Evolutionary conservation across 2,329 filamentous ascomycete genomes (phyloP), one percentile per base, ranked within the genome.

Genomic region (Talaromyces rugulosus): DNA sequence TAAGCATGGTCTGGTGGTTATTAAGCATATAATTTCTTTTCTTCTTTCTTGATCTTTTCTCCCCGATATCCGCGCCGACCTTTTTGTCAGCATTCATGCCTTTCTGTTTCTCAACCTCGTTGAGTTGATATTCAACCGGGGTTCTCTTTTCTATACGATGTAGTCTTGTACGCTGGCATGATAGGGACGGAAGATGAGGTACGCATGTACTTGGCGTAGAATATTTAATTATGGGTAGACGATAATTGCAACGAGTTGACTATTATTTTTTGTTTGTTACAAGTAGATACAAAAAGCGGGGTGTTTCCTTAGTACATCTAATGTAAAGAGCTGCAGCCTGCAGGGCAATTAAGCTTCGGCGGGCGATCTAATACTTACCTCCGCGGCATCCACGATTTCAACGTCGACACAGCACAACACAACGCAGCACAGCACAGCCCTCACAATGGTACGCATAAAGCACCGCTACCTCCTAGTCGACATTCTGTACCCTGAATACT

Each of bases 401-500:
- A 18, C 12, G 11, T 31, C 28, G 11, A 57, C 14, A 23, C 36
- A 40, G 2, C 7, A 5, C 36, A 40, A 40, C 11, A 16, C 9
- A 2, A 5, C 12, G 11, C 11, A 36, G 2, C 34, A 40, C 18
- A 50, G 14, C 34, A 16, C 27, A 52, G 2, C 52, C 52, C 12
- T n/a, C 36, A 58, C 31, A 54, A 63, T 99, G 95, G 95, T 99
- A 63, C 91, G 95, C 72, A 86, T 98, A 68, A 99, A 99, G 78
- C 90, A 96, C 77, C 89, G 95, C 70, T 99, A 99, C 75, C 85
- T 99, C 18, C 87, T 98, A n/a, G 86, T 98, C 65, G 91, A 96
- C 73, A 92, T 98, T 67, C 83, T 98, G 54, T 97, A 97, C 71
- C 92, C 93, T 0, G 83, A 87, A 6, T 80, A 9, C 65, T 71